phyloP scores from a whole-genome alignment of 2,329 filamentous ascomycete genomes.

The Helicocarpus griseus region DNA sequence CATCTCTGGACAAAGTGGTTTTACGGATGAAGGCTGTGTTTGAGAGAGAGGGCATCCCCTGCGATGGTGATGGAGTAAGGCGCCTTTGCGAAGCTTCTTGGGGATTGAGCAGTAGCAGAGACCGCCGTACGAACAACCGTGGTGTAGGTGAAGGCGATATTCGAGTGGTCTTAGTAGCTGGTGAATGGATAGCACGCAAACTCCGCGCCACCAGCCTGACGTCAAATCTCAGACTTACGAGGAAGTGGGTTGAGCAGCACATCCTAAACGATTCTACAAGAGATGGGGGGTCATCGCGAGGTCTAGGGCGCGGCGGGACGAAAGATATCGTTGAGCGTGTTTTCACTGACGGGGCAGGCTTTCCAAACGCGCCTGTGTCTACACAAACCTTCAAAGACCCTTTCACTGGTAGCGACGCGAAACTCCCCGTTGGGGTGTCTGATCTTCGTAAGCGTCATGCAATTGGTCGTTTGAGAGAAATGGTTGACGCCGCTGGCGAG shows the following conservation, averaged over 20 bases:
- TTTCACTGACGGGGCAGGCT: slow-evolving; percentile 55
- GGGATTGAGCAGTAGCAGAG: slow-evolving; percentile 52
- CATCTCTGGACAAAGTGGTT: slow-evolving; percentile 76
- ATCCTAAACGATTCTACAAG: slow-evolving; percentile 44
- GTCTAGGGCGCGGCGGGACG: slow-evolving; percentile 52
- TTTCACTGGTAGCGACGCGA: slow-evolving; percentile 18
- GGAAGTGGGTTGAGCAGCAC: slow-evolving; percentile 52
- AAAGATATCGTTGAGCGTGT: slow-evolving; percentile 58
- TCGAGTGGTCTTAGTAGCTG: slow-evolving; percentile 53
- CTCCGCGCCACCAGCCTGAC: slow-evolving; percentile 38
- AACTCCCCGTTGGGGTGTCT: slow-evolving; percentile 44
- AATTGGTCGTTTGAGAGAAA: slow-evolving; percentile 49
- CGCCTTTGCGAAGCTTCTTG: slow-evolving; percentile 57
- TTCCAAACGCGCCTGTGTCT: slow-evolving; percentile 37
- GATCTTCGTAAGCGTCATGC: slow-evolving; percentile 51
- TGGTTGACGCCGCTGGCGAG: slow-evolving; percentile 54
- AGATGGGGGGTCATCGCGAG: slow-evolving; percentile 44
- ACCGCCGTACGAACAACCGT: slow-evolving; percentile 35
- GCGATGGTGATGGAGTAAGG: slow-evolving; percentile 80
- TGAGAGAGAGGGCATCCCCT: slow-evolving; percentile 76
- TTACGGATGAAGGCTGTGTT: slow-evolving; percentile 74
- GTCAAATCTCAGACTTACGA: slow-evolving; percentile 40
- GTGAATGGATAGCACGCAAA: slow-evolving; percentile 56
- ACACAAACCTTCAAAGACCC: slow-evolving; percentile 29
- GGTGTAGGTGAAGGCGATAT: slow-evolving; percentile 47